These are phyloP conservation scores for Vanrija sp. DNA, from an alignment of 1,284 basidiomycete genomes.

Conservation along the genomic window DNA sequence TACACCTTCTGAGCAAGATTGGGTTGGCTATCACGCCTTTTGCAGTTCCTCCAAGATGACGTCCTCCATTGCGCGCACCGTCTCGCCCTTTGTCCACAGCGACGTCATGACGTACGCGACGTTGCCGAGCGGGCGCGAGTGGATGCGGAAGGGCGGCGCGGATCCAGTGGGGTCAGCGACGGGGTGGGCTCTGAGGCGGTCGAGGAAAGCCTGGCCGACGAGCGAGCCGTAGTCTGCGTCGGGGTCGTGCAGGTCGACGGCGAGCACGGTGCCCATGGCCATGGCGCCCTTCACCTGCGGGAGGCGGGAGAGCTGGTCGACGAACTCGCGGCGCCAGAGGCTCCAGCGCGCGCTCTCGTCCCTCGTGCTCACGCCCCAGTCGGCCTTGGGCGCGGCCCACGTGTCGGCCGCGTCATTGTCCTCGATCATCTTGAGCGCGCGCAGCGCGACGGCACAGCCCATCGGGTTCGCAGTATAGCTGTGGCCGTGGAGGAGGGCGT, in stretches of 20 bases:
- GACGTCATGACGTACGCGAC: conserved; percentile 94
- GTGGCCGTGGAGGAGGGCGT: conserved; percentile 90
- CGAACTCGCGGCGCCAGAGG: conserved; percentile 76
- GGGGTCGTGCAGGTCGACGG: conserved; percentile 68
- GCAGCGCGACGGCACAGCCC: conserved; percentile 85
- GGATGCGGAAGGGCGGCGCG: conserved; percentile 60
- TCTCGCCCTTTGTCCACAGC: conserved; percentile 51
- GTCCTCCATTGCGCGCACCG: conserved; percentile 42
- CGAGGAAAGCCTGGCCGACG: conserved; percentile 61
- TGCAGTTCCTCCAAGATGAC: conserved; percentile 26
- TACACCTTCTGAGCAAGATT: too few species aligned
- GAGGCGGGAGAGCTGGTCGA: conserved; percentile 60
- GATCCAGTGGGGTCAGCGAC: conserved; percentile 14
- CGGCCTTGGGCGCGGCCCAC: conserved; percentile 60
- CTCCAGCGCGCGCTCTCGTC: conserved; percentile 64
- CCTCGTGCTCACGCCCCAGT: conserved; percentile 53
- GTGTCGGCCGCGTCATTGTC: conserved; percentile 53
- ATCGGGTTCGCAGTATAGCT: conserved; percentile 90
- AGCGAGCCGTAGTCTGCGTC: conserved; percentile 70
- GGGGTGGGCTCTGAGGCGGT: conserved; percentile 27
- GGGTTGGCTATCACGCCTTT: too few species aligned
- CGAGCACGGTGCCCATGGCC: conserved; percentile 83
- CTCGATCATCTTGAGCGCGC: conserved; percentile 64
- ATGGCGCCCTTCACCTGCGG: conserved; percentile 67
- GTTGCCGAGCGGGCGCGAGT: conserved; percentile 85